Evolutionary conservation across 495 filamentous ascomycete genomes (phyloP), one percentile per base, ranked within the genome.

Genomic region (Tetracladium setigerum): DNA sequence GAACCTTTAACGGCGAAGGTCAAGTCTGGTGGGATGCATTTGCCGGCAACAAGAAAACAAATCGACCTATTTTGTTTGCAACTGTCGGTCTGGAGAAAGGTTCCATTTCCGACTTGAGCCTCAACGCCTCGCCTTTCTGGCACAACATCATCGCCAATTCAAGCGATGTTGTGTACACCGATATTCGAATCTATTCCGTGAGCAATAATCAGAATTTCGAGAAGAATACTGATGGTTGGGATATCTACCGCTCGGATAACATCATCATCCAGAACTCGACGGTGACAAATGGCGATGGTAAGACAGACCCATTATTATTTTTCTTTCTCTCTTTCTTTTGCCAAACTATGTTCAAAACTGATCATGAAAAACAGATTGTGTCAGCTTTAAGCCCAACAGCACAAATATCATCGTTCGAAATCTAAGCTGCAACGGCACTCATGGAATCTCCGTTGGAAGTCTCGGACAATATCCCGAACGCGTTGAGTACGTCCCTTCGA

Each of bases 361-460:
- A 47, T 2, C 33, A 9, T 19, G 30, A 45, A 2, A 6, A 8
- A 4, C 27, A 66, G 73, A 85, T 53, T 85, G 82, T 47, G 81
- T 85, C 15, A 78, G 77, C 15, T 84, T 85, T 70, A 85, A 86
- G 61, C 82, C 82, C 4, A 85, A 85, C 60, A 79, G 71, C 60
- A 84, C 80, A n/a, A 69, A 85, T 41, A 77, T 86, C 47, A 65
- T 86, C 12, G 75, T 85, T 16, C 78, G 84, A 58, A 81, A 81
- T 46, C 59, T 86, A 14, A 62, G 69, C 47, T 86, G 82, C 63
- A 81, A 79, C 45, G 82, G 82, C 40, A 83, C 78, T 10, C 80
- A 84, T 60, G 81, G 81, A 12, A 82, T 83, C 52, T 78, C 73
- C 14, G 79, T 84, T 27, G 81, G 81, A 22, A 78, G 73, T 14